Conservation (phyloP, 768 basidiomycete species). For the Sarcodon aspratus region DNA sequence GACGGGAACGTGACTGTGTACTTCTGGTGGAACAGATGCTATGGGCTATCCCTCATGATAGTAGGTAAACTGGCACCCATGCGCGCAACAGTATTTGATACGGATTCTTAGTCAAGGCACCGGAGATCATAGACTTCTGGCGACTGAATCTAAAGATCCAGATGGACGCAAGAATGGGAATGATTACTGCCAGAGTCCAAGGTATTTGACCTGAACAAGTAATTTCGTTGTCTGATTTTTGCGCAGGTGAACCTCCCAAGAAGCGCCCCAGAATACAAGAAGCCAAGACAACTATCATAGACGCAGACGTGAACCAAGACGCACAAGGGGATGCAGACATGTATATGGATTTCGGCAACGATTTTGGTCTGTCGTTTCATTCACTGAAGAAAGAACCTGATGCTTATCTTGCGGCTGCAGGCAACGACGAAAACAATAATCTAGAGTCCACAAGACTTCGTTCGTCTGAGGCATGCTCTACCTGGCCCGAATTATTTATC, state of each 20-base stretch:
- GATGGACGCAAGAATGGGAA: slow-evolving; percentile 47
- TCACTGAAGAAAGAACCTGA: too few species aligned
- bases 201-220: slow-evolving; percentile 14
- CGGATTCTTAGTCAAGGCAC: slow-evolving; percentile 43
- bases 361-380: neutral
- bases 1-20: slow-evolving; percentile 40
- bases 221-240: neutral
- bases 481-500: neutral
- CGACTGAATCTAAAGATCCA: slow-evolving; percentile 58
- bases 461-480: slow-evolving; percentile 46
- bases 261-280: slow-evolving; percentile 37
- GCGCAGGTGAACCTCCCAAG: slow-evolving; percentile 27
- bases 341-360: slow-evolving; percentile 14
- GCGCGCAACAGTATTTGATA: neutral
- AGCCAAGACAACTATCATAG: neutral
- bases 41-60: slow-evolving; percentile 51
- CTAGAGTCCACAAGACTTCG: slow-evolving; percentile 20
- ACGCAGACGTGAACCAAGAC: slow-evolving; percentile 1
- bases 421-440: neutral
- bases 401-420: too few species aligned
- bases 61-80: slow-evolving; percentile 26
- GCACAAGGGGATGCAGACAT: slow-evolving; percentile 8
- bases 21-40: slow-evolving; percentile 51
- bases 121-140: slow-evolving; percentile 66
- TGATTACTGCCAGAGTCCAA: slow-evolving; percentile 25